Percentiles rank a stretch among this genome's conserved stretches.
phyloP scores from a whole-genome alignment of 108 stramenopile genomes.

The Phaeodactylum tricornutum region DNA sequence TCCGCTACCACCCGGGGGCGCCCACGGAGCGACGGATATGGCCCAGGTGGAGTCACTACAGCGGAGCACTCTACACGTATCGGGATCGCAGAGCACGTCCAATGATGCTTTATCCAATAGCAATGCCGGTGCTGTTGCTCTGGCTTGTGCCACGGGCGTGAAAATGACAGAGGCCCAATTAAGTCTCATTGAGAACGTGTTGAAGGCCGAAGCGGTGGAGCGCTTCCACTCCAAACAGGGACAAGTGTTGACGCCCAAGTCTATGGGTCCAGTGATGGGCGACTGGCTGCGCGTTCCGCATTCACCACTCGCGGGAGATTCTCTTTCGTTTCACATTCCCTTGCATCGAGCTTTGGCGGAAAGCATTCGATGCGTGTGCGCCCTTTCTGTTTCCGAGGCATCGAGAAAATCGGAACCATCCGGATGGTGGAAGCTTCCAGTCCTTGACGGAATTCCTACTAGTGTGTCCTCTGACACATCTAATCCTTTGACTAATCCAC shows the following conservation, averaged over 20 bases:
- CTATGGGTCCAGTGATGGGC: constrained; percentile 64
- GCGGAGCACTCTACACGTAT: constrained; percentile 76
- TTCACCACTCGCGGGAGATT: constrained; percentile 75
- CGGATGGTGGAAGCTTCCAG: constrained; percentile 79
- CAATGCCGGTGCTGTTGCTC: constrained; percentile 45
- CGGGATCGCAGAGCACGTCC: constrained; percentile 33
- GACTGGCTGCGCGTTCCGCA: constrained; percentile 85
- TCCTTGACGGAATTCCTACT: constrained; percentile 43
- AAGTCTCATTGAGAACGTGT: constrained; percentile 63
- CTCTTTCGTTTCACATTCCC: constrained; percentile 82
- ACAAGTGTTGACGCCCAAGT: background rate
- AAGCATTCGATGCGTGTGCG: constrained; percentile 57
- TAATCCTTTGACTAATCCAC: constrained; percentile 29
- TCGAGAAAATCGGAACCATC: constrained; percentile 35
- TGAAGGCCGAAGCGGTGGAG: constrained; percentile 39
- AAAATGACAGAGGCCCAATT: constrained; percentile 80
- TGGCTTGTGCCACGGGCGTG: constrained; percentile 73
- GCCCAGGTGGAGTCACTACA: constrained; percentile 65
- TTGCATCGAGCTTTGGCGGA: constrained; percentile 76
- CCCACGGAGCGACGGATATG: constrained; percentile 32
- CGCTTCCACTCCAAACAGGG: constrained; percentile 7
- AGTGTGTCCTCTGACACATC: constrained; percentile 5
- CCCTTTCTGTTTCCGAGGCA: constrained; percentile 50
- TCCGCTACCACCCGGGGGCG: constrained; percentile 34
- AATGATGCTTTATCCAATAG: constrained; percentile 5